Evolutionary conservation across 148 eudicot genomes (phyloP), one percentile per base, ranked within the genome.

Genomic region (Fagopyrum homotropicum): DNA sequence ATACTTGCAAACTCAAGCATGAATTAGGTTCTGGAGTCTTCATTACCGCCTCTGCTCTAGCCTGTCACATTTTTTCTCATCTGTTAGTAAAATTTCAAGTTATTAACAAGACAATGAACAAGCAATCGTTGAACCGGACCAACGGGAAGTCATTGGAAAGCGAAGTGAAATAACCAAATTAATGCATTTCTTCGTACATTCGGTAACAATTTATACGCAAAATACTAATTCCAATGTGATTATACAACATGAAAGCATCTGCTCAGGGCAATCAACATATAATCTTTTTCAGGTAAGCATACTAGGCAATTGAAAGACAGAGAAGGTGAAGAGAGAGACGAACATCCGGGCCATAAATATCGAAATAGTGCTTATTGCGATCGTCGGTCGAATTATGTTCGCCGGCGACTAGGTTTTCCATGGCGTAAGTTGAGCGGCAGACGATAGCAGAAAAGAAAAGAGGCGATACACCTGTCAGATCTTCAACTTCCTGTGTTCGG

Each of bases 301-400:
- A 71, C 0, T n/a, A 17, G 54, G 52, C 15, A 15, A 35, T 29
- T 52, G 40, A 71, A 77, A 30, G 48, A 9, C 54, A 6, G 11
- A 12, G 40, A 49, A 74, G 54, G 73, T 47, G 51, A 61, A 71
- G 35, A 55, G 15, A 22, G 75, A 43, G 61, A 52, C 2, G 3
- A 75, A 93, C 98, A 85, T 93, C 82, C 63, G 97, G 96, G 57
- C 98, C 98, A 55, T 93, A 93, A 16, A 91, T 77, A 69, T 89
- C 88, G 45, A 82, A 88, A 82, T 76, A 93, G 64, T 89, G n/a
- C 10, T 84, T 85, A 75, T 74, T 5, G 64, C 45, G 52, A 14
- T 44, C 29, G 14, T 77, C 54, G 46, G 66, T 43, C 5, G 75
- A 76, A 30, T 76, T 45, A 0, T 69, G 73, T 46, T 83, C 79